These are phyloP conservation scores for Arachnomyces sp. DNA, from an alignment of 2,329 filamentous ascomycete species.

Conservation along the genomic window DNA sequence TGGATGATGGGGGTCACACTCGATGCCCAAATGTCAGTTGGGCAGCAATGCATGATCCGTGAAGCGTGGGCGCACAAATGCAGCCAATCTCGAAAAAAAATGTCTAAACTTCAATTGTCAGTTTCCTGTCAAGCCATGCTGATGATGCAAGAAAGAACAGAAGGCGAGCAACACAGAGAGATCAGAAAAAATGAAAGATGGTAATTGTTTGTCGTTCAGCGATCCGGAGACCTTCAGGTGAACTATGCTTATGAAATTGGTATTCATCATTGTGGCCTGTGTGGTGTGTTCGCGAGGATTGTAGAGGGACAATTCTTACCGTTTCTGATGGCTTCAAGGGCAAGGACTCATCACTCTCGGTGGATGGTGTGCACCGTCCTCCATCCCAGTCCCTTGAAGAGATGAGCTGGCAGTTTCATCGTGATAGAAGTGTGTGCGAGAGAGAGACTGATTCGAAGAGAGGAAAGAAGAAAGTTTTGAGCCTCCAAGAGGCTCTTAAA, in stretches of 20 bases:
- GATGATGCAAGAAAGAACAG: background rate
- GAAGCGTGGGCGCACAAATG: background rate
- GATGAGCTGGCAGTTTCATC: no score
- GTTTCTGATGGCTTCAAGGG: no score
- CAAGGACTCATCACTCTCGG: no score
- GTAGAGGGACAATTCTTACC: no score
- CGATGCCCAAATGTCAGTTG: slow-evolving; percentile 2
- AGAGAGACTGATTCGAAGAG: no score
- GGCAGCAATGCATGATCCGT: slow-evolving; percentile 14
- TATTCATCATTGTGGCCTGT: slow-evolving; percentile 16
- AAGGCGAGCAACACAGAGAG: background rate
- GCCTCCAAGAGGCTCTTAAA: no score
- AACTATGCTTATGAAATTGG: slow-evolving; percentile 21
- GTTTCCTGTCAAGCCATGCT: background rate
- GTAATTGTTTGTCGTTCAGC: slow-evolving; percentile 20
- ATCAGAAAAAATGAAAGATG: slow-evolving; percentile 19
- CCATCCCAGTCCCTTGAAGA: no score
- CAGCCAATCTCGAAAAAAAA: background rate
- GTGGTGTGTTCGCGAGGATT: no score
- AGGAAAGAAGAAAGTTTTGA: no score
- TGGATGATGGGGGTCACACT: no score
- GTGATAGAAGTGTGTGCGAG: no score
- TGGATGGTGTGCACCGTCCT: no score
- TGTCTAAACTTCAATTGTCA: background rate
- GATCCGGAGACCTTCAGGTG: slow-evolving; percentile 21